phyloP scores from a whole-genome alignment of 2,329 filamentous ascomycete species.

The Elsinoe arachidis region DNA sequence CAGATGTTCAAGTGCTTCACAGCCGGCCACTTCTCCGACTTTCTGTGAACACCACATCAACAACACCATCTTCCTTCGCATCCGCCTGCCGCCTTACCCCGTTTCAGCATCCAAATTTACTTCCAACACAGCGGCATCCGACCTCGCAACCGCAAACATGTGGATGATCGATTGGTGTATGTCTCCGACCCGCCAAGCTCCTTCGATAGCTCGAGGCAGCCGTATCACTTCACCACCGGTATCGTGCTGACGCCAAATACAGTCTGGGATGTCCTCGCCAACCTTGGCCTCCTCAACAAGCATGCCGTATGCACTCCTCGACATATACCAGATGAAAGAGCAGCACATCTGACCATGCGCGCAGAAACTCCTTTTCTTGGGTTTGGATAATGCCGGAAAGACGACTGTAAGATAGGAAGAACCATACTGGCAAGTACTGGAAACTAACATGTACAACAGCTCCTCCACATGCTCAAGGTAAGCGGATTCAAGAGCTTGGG shows the following conservation, averaged over 20 bases:
- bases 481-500: slow-evolving; percentile 22
- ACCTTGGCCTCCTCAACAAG: slow-evolving; percentile 85
- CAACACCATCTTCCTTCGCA: not conserved
- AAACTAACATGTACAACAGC: slow-evolving; percentile 22
- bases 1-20: slow-evolving; percentile 6
- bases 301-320: slow-evolving; percentile 47
- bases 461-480: slow-evolving; percentile 93
- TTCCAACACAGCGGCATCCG: not conserved
- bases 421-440: slow-evolving; percentile 6
- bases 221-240: slow-evolving; percentile 13
- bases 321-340: not conserved
- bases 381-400: slow-evolving; percentile 90
- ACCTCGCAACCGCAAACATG: slow-evolving; percentile 44
- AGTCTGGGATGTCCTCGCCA: slow-evolving; percentile 88
- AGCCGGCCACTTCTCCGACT: not conserved
- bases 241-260: slow-evolving; percentile 15
- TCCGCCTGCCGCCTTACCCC: not conserved
- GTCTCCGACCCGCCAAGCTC: slow-evolving; percentile 24
- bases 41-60: slow-evolving; percentile 2
- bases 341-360: not conserved
- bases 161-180: slow-evolving; percentile 96
- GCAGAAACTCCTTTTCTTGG: slow-evolving; percentile 77
- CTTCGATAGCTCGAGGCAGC: slow-evolving; percentile 15
- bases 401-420: slow-evolving; percentile 50
- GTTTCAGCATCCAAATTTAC: not conserved